A percentile compares a stretch with the other conserved stretches of the same genome.
phyloP scores from a whole-genome alignment of 176 grass and related monocot genomes.

The Zoysia japonica region DNA sequence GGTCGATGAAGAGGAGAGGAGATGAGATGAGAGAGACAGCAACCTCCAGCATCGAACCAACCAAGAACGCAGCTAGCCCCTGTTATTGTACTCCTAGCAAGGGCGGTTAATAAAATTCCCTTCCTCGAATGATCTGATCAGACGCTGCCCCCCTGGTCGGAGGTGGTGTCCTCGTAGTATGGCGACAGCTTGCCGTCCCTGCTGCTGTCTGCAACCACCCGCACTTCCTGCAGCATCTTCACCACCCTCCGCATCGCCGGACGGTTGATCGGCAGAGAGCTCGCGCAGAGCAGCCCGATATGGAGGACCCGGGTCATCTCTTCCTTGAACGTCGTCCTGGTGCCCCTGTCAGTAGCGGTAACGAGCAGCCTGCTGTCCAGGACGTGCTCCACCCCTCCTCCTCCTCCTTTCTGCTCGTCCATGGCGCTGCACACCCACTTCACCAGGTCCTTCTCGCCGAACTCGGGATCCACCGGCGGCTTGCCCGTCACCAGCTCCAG shows the following conservation, averaged over 20 bases:
- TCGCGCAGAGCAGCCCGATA: constrained; percentile 74
- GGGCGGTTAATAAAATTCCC: too few relatives aligned
- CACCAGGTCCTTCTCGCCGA: constrained; percentile 89
- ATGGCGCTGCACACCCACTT: constrained; percentile 75
- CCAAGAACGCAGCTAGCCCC: too few relatives aligned
- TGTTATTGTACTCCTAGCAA: too few relatives aligned
- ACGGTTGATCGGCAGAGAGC: constrained; percentile 84
- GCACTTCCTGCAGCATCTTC: constrained; percentile 85
- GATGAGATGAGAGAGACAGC: too few relatives aligned
- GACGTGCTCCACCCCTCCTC: constrained; percentile 61
- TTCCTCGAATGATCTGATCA: not conserved
- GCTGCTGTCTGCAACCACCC: constrained; percentile 18
- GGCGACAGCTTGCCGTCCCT: constrained; percentile 57
- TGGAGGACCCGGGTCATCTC: constrained; percentile 67
- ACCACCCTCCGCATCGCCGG: constrained; percentile 77
- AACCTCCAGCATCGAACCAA: too few relatives aligned
- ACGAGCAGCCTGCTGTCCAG: constrained; percentile 55
- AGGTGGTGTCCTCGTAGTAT: constrained; percentile 58
- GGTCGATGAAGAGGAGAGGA: too few relatives aligned
- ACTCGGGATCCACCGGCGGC: constrained; percentile 67
- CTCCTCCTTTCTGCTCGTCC: constrained; percentile 53
- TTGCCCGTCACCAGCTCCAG: constrained; percentile 81
- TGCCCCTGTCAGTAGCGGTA: constrained; percentile 49
- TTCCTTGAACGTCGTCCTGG: constrained; percentile 46
- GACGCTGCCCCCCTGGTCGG: constrained; percentile 55